Base-by-base conservation (phyloP, 2,329 filamentous ascomycete species). In the Periglandula ipomoeae region DNA sequence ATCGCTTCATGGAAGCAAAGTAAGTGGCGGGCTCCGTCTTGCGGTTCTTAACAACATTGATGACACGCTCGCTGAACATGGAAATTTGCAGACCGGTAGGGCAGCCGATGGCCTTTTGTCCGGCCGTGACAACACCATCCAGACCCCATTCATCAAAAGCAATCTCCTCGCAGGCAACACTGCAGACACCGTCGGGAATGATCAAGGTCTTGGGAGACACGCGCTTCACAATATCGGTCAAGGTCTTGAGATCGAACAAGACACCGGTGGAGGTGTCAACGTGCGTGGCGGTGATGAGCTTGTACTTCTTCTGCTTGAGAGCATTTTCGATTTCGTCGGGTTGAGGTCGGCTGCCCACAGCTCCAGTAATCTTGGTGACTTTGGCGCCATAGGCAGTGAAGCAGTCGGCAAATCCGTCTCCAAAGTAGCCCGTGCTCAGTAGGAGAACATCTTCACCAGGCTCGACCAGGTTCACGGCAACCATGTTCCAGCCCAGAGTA, bases 191-290 rank as follows among this genome's bases (percentile, higher is more conserved):
- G 64, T 98, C 93, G 48, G 96, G 91, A 46, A 97, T 79, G 52
- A 98, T 72, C 48, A 98, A 76, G 1, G 93, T 98, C 46, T 95
- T 84, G 0, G 93, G 93, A 53, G 89, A 95, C 55, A 96, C 87
- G 47, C 79, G 78, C 65, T 86, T 86, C 46, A 97, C 87, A 44
- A 94, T 73, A 62, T 90, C 86, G 30, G 89, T 82, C 50, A 98
- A 73, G 50, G 82, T 74, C 74, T 94, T 85, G 60, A 97, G 80
- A 66, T 97, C 90, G 62, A 87, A 95, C 44, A 98, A 74, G 23
- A 98, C 93, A 57, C 93, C 93, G 34, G 93, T 98, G 4, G 90
- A 96, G 22, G 93, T 98, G 65, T 98, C 93, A 53, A 96, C 91
- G 66, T 98, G 93, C 10, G 93, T 98, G 55, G 97, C 85, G 38